Percentiles rank a stretch among this genome's conserved stretches.
phyloP scores from a whole-genome alignment of 2,329 filamentous ascomycete species.

The Exophiala xenobiotica region DNA sequence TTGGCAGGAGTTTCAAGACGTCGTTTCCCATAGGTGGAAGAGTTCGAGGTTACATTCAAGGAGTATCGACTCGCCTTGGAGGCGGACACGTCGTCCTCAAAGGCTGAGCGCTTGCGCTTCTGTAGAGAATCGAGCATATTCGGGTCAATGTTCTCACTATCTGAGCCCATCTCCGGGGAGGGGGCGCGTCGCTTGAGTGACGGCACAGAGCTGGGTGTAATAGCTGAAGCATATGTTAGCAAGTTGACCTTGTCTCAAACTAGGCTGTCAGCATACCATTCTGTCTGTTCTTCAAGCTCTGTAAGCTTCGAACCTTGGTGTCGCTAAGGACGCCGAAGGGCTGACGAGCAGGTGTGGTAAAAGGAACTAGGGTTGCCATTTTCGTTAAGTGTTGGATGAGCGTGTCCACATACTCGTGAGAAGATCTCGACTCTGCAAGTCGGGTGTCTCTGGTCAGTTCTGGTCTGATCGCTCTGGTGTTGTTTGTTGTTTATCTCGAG shows the following conservation, averaged over 20 bases:
- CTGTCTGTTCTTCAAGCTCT: conserved; percentile 39
- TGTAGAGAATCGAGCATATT: conserved; percentile 49
- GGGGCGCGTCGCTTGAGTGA: conserved; percentile 49
- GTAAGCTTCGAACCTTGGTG: conserved; percentile 33
- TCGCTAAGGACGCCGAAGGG: conserved; percentile 37
- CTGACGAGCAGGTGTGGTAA: conserved; percentile 33
- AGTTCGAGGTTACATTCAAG: conserved; percentile 40
- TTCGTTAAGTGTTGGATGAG: neutral
- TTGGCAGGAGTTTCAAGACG: conserved; percentile 22
- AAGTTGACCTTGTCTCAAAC: neutral
- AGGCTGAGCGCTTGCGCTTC: conserved; percentile 42
- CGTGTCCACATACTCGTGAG: neutral
- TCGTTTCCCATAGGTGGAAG: conserved; percentile 9
- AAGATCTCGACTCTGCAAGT: neutral
- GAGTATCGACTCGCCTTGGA: conserved; percentile 53
- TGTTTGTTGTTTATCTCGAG: neutral
- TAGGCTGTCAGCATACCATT: conserved; percentile 51
- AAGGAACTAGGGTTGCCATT: conserved; percentile 34
- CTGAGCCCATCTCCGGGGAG: conserved; percentile 45
- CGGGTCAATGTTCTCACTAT: conserved; percentile 62
- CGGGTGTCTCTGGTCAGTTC: neutral
- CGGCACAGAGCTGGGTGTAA: conserved; percentile 35
- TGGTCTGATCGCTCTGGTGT: neutral
- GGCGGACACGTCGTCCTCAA: conserved; percentile 34
- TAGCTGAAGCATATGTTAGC: conserved; percentile 16